Base-by-base conservation (phyloP, 352 stramenopile genomes). In the Pythium coloratum region DNA sequence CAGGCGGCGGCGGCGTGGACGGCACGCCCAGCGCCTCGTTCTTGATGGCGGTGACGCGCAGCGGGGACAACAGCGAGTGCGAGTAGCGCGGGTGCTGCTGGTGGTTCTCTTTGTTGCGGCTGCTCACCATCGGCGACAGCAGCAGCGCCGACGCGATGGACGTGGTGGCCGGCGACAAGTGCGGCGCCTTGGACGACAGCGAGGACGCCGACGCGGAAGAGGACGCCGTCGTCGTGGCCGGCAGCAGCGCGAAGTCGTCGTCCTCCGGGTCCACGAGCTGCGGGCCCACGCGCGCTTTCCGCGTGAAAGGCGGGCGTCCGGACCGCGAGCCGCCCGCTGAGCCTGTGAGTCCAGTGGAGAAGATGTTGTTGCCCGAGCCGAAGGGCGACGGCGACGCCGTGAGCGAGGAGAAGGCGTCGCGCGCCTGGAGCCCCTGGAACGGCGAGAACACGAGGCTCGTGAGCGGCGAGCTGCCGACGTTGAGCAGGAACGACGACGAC, bases 71-170 rank as follows among this genome's bases (percentile, higher is more conserved):
- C 20, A 70, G 56, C 30, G 47, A 20, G 24, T 61, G 57, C 38
- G 59, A 36, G 30, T 58, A 38, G 38, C 61, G 50, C 2, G 53
- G 49, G 51, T 38, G 55, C 33, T 44, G 36, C 16, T 56, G 54
- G 6, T 64, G 59, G 55, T 72, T 70, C 60, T 69, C 59, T 24
- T 76, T 72, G 55, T 69, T 59, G 44, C 34, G 46, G 18, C 46
- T n/a, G 46, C 49, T 6, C 1, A 34, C 38, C 47, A 69, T 10
- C 0, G 69, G 69, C 12, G 69, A 75, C 13, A 69, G 59, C 36
- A 75, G 69, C 24, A 75, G 40, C 46, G 69, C 51, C 32, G 69
- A 69, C n/a, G 69, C 59, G 20, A 71, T 71, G 9, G 62, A 74
- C 7, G 62, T 68, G 14, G 58, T 74, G 8, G 30, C 55, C 0